These are phyloP conservation scores for Phoenix dactylifera DNA, from an alignment of 176 grass and related monocot species.

Conservation along the genomic window DNA sequence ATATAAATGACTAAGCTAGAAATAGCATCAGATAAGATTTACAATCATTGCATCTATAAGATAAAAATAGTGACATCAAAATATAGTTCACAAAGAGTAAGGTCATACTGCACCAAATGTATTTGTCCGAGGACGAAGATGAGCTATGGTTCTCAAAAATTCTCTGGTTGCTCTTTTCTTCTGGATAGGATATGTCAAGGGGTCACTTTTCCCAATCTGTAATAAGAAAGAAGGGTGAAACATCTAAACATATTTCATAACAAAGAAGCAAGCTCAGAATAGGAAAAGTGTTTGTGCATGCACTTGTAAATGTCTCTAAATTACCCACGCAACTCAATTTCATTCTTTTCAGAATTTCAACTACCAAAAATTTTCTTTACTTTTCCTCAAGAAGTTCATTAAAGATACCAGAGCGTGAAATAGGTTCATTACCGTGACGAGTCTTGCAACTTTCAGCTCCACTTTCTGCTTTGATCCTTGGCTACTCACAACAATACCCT, in stretches of 20 bases:
- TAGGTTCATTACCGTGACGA: conserved; percentile 51
- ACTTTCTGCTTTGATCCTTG: conserved; percentile 96
- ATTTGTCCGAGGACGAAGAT: conserved; percentile 97
- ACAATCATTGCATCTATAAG: background rate
- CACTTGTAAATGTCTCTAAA: no score
- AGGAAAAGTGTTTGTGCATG: no score
- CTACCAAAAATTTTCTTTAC: no score
- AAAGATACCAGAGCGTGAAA: conserved; percentile 13
- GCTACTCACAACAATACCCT: conserved; percentile 71
- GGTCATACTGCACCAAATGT: conserved; percentile 86
- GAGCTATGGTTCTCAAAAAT: conserved; percentile 83
- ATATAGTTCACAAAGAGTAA: conserved; percentile 7
- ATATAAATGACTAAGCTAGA: no score
- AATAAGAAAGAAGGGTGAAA: conserved; percentile 24
- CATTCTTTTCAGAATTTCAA: no score
- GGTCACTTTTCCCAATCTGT: conserved; percentile 93
- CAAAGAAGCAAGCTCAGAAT: background rate
- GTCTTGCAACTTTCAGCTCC: conserved; percentile 79
- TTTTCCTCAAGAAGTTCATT: background rate
- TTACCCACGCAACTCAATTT: no score
- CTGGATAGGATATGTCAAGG: conserved; percentile 83
- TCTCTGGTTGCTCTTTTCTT: conserved; percentile 90
- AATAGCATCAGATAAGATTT: no score
- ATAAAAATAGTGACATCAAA: conserved; percentile 3
- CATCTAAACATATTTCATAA: background rate